Base-by-base conservation (phyloP, 148 eudicot genomes). In the Beta vulgaris region DNA sequence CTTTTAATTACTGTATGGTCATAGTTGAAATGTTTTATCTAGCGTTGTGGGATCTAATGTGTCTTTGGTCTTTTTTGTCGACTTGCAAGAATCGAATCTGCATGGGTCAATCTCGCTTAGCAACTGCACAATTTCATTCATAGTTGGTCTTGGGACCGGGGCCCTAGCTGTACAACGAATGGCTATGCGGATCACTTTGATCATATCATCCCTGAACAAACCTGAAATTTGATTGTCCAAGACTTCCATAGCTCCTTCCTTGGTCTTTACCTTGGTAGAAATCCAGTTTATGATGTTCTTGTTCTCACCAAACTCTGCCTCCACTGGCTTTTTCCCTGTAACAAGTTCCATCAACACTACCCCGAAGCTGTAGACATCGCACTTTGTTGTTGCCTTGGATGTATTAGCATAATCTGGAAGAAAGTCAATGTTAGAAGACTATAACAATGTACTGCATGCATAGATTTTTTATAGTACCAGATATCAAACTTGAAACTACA, bases 291-390 rank as follows among this genome's bases (percentile, higher is more conserved):
- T 87, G 42, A 94, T 94, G 69, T 92, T 90, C 91, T 90, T 91
- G 85, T 86, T 90, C 79, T 94, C 98, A 72, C 98, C 97, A 63
- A 85, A 94, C 82, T 91, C 98, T 63, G 91, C 68, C 84, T 94
- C 97, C 73, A 91, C 91, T 2, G 93, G 96, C 81, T 88, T 94
- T 81, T 90, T 89, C 70, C 97, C 98, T 21, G 98, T 94, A 73
- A 94, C 83, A 39, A 94, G 86, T 76, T 94, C 98, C 97, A 90
- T 88, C 62, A 91, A 73, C 26, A 94, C 98, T 32, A 94, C 97
- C n/a, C 98, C 98, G 6, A 85, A 92, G 74, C 98, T 94, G 86
- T 94, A 94, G 34, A 94, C 93, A 43, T 94, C 98, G 63, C 98
- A 91, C 84, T 89, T 94, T 53, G 96, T 85, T 19, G 97, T 87